These are phyloP conservation scores for Ganoderma lingzhi DNA, from an alignment of 1,284 basidiomycete genomes.

Conservation along the genomic window DNA sequence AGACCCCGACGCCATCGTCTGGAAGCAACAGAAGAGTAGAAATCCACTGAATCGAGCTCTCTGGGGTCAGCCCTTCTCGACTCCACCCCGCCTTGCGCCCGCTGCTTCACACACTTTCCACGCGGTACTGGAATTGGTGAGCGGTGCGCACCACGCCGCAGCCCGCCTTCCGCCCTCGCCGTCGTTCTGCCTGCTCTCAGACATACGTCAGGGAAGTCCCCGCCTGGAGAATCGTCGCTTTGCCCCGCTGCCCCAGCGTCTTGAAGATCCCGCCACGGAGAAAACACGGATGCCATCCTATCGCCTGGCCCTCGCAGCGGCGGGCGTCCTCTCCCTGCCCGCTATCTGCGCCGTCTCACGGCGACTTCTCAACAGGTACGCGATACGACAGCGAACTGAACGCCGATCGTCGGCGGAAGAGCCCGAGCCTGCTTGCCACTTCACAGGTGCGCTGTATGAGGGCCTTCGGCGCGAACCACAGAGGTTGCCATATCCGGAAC, in stretches of 20 bases:
- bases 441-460: not conserved
- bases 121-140: not conserved
- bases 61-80: not conserved
- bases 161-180: not conserved
- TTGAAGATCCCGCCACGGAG: constrained; percentile 11
- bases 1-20: constrained; percentile 7
- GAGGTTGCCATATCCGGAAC: constrained; percentile 23
- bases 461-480: constrained; percentile 19
- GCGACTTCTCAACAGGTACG: not conserved
- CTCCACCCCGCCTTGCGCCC: not conserved
- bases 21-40: not conserved
- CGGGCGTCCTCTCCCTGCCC: not conserved
- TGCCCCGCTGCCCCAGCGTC: not conserved
- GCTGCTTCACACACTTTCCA: not conserved
- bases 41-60: not conserved
- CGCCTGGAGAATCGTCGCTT: constrained; percentile 17
- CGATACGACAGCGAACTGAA: not conserved
- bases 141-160: not conserved
- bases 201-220: not conserved
- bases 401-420: not conserved
- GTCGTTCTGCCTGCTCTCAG: not conserved
- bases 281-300: constrained; percentile 19
- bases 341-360: not conserved
- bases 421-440: too few relatives aligned
- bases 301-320: not conserved